Evolutionary conservation across 2,329 filamentous ascomycete genomes (phyloP).

Genomic region (Huntiella abstrusa): DNA sequence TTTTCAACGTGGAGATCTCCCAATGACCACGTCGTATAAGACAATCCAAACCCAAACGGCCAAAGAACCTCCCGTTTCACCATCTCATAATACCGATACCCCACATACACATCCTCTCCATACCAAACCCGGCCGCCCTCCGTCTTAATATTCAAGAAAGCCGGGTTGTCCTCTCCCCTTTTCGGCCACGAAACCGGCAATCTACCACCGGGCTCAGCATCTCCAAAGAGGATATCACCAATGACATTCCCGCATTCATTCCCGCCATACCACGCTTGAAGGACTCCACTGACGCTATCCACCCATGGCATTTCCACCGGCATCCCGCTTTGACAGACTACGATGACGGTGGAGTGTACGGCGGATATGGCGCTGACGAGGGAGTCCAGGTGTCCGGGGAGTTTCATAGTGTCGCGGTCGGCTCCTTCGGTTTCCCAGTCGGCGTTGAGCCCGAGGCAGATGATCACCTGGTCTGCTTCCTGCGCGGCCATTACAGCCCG

Average conservation of each 20-base stretch:
- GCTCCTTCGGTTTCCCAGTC: constrained; percentile 69
- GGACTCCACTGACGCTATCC: constrained; percentile 28
- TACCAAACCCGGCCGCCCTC: constrained; percentile 57
- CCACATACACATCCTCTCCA: constrained; percentile 63
- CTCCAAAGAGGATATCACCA: constrained; percentile 58
- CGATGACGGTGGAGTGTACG: constrained; percentile 48
- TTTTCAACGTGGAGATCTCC: constrained; percentile 27
- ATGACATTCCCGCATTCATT: constrained; percentile 71
- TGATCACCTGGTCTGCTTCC: constrained; percentile 55
- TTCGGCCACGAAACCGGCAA: constrained; percentile 57
- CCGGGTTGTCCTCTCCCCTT: constrained; percentile 45
- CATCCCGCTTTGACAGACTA: constrained; percentile 63
- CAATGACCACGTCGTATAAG: constrained; percentile 51
- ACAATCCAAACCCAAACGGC: constrained; percentile 63
- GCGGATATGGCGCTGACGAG: constrained; percentile 47
- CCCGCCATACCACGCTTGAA: constrained; percentile 76
- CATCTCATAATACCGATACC: constrained; percentile 65
- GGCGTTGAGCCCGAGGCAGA: constrained; percentile 59
- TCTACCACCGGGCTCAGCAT: constrained; percentile 56
- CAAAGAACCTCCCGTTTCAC: constrained; percentile 47
- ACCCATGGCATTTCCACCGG: constrained; percentile 57
- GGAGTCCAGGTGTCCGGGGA: constrained; percentile 54
- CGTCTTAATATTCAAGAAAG: constrained; percentile 53
- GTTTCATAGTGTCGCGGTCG: constrained; percentile 60
- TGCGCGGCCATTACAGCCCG: constrained; percentile 49